A percentile compares a stretch with the other conserved stretches of the same genome.
phyloP scores from a whole-genome alignment of 2,329 filamentous ascomycete species.

The Lachnellula occidentalis region DNA sequence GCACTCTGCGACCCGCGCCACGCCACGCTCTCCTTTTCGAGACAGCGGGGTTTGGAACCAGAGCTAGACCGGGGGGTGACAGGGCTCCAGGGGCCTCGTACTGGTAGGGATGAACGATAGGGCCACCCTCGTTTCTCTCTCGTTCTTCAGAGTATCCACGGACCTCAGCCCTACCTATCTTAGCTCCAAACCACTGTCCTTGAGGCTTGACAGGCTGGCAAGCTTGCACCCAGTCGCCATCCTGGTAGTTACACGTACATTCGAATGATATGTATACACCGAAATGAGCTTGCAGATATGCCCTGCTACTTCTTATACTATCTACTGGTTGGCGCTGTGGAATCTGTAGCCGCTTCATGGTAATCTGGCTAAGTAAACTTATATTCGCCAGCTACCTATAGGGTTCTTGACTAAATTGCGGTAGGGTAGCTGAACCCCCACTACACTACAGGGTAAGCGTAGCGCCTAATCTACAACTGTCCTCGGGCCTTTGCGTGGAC shows the following conservation, averaged over 20 bases:
- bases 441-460: background rate
- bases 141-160: background rate
- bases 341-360: background rate
- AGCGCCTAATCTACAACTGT: slow-evolving; percentile 4
- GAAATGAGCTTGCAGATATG: background rate
- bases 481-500: slow-evolving; percentile 7
- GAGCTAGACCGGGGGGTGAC: background rate
- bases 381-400: background rate
- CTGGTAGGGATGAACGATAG: background rate
- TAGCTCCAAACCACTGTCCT: slow-evolving; percentile 4
- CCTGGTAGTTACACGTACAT: background rate
- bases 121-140: background rate
- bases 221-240: slow-evolving; percentile 3
- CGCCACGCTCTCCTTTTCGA: background rate
- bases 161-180: slow-evolving; percentile 13
- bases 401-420: background rate
- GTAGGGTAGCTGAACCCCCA: slow-evolving; percentile 9
- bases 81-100: background rate
- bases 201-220: slow-evolving; percentile 6
- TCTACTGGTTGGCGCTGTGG: background rate
- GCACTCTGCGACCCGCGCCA: background rate
- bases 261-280: too few species aligned
- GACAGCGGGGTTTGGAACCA: background rate
- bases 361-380: background rate
- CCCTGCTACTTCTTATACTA: background rate